Base-by-base conservation (phyloP, 2,329 filamentous ascomycete genomes). In the Fusarium sp. region DNA sequence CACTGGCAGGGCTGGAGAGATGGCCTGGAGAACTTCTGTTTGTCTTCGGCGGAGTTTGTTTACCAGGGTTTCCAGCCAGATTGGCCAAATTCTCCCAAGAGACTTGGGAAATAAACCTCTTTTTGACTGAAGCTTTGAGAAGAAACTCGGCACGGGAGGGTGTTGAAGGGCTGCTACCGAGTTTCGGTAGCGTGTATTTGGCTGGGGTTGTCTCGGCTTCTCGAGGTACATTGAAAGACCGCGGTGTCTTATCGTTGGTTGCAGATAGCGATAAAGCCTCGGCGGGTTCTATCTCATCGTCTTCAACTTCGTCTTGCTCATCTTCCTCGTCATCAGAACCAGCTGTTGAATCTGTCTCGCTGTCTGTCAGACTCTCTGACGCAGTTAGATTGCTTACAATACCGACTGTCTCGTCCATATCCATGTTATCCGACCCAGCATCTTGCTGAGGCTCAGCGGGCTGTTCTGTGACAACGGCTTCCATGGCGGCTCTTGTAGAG, bases 71-170 rank as follows among this genome's bases (percentile, higher is more conserved):
- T 15, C 48, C 39, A 10, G 65, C 39, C 43, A 68, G 44, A 11
- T 45, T 52, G 23, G 65, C 64, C n/a, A 68, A 53, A 21, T 56
- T 73, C 32, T 65, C 60, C 75, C 68, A 75, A 12, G 72, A 69
- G 8, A 61, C 70, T 21, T 67, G 58, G 14, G 74, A 68, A 21
- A 76, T 66, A 24, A 72, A 56, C 5, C 51, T 68, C 46, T 70
- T 69, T 45, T 69, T 68, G 9, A 74, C 34, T 11, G 74, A 69
- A 30, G 46, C 52, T 21, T 65, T 74, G 2, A 76, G 50, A 17
- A 73, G 69, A 32, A 67, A 68, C 4, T 61, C 65, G 9, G 52
- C 40, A 51, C 38, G 44, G 12, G 56, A 52, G 26, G 57, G 36
- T 17, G 56, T 54, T 19, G 38, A 9, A 21, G 30, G n/a, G 26